Base-by-base conservation (phyloP, 805 yeast genomes). In the Clavispora santaluciae region DNA sequence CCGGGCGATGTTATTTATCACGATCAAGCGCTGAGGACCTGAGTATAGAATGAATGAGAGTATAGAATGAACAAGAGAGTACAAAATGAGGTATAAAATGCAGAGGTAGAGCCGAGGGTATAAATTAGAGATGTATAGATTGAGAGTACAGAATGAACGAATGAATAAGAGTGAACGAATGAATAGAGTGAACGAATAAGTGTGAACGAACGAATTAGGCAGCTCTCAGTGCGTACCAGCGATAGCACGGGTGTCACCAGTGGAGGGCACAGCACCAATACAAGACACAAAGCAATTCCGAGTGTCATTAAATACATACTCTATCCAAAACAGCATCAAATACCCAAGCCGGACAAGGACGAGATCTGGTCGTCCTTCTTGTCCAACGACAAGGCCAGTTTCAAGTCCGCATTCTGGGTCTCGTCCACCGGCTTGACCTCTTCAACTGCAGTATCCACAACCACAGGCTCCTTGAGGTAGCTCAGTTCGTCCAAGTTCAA, bases 1-100 rank as follows among this genome's bases (percentile, higher is more conserved):
- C 49, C 67, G 74, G 33, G 83, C 90, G 3, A 57, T 82, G 4
- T 67, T 79, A 5, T 76, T 84, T 43, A 46, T 85, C 20, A 15
- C 31, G 31, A 20, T 28, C 11, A 64, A 70, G n/a, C 55, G 8
- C 20, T 16, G 13, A n/a, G n/a, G n/a, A n/a, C n/a, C n/a, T n/a
- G n/a, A 6, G 18, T 80, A 30, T 75, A 76, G 47, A 36, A 39
- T 21, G 25, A 22, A 25, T n/a, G n/a, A n/a, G n/a, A n/a, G n/a
- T n/a, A n/a, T n/a, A n/a, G n/a, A n/a, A n/a, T n/a, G n/a, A n/a
- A n/a, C n/a, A n/a, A n/a, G n/a, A n/a, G n/a, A n/a, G n/a, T n/a
- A n/a, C n/a, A n/a, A n/a, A n/a, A n/a, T n/a, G n/a, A n/a, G n/a
- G n/a, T n/a, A n/a, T n/a, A n/a, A n/a, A n/a, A n/a, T n/a, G n/a